Base-by-base conservation (phyloP, 352 stramenopile species). In the Pilasporangium apinafurcum region DNA sequence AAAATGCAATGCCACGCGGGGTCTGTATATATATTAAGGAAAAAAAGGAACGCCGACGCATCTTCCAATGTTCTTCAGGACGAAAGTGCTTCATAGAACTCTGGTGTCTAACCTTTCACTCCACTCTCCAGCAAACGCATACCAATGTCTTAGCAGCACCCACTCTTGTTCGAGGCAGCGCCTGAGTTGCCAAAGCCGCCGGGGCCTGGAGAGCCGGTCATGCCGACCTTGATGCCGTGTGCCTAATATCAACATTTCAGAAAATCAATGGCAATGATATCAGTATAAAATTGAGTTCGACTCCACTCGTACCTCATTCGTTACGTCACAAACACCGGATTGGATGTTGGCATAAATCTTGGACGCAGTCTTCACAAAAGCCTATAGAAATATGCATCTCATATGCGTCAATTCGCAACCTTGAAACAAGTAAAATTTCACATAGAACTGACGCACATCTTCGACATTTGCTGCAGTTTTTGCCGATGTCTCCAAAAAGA, bases 391-490 rank as follows among this genome's bases (percentile, higher is more conserved):
- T n/a, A n/a, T n/a, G n/a, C n/a, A n/a, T n/a, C n/a, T n/a, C 25
- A 45, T 10, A 42, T n/a, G 12, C 7, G 48, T 8, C 1, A 44
- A 32, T 20, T 14, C 13, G 26, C 3, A n/a, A n/a, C n/a, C n/a
- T n/a, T n/a, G n/a, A n/a, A n/a, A n/a, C n/a, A n/a, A n/a, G n/a
- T n/a, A n/a, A n/a, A n/a, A n/a, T n/a, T n/a, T n/a, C n/a, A 20
- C 5, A 46, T 8, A 31, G 0, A n/a, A 75, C n/a, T n/a, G n/a
- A n/a, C 92, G 80, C 57, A 96, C 93, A 49, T 97, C 81, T 75
- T 99, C 96, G 5, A 99, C 97, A 64, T 99, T 99, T 35, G 91
- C 92, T 4, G 95, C 94, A 4, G 96, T 99, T 77, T 99, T 99
- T 13, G 97, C 97, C 37, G 88, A 98, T 4, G 97, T 99, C 71